phyloP scores from a whole-genome alignment of 768 basidiomycete genomes.

The Mycena venus region DNA sequence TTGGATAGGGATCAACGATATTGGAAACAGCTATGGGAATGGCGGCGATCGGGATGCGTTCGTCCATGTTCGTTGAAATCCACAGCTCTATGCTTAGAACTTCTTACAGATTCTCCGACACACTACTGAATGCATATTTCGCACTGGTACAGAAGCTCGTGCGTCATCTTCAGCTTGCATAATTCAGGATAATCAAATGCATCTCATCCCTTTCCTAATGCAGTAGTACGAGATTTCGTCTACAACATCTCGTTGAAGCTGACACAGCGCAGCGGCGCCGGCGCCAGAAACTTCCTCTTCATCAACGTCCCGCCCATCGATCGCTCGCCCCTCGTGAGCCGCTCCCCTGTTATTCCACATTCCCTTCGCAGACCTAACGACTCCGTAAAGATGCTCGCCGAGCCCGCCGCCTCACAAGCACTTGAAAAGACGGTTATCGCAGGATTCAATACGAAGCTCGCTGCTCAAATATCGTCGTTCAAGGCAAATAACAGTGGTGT shows the following conservation, averaged over 20 bases:
- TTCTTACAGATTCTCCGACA: slow-evolving; percentile 58
- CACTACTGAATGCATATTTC: slow-evolving; percentile 64
- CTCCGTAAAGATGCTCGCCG: slow-evolving; percentile 59
- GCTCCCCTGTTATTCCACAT: background rate
- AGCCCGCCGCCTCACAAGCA: slow-evolving; percentile 53
- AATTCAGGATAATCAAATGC: background rate
- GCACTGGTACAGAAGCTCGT: slow-evolving; percentile 64
- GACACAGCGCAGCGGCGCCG: slow-evolving; percentile 52
- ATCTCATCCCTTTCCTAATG: background rate
- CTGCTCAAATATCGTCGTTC: slow-evolving; percentile 55
- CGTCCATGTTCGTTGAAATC: slow-evolving; percentile 30
- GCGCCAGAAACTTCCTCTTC: slow-evolving; percentile 70
- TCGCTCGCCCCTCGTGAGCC: slow-evolving; percentile 55
- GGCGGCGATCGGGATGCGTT: slow-evolving; percentile 64
- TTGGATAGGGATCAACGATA: slow-evolving; percentile 69
- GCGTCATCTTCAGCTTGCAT: slow-evolving; percentile 27
- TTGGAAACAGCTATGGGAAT: slow-evolving; percentile 66
- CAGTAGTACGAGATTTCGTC: slow-evolving; percentile 46
- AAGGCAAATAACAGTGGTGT: slow-evolving; percentile 61
- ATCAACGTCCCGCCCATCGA: slow-evolving; percentile 58
- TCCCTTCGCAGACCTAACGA: background rate
- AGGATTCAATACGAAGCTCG: slow-evolving; percentile 66
- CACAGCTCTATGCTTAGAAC: background rate
- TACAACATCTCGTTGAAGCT: background rate
- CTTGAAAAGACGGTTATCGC: slow-evolving; percentile 61